Base-by-base conservation (phyloP, 768 basidiomycete genomes). In the Cystoderma amianthinum region DNA sequence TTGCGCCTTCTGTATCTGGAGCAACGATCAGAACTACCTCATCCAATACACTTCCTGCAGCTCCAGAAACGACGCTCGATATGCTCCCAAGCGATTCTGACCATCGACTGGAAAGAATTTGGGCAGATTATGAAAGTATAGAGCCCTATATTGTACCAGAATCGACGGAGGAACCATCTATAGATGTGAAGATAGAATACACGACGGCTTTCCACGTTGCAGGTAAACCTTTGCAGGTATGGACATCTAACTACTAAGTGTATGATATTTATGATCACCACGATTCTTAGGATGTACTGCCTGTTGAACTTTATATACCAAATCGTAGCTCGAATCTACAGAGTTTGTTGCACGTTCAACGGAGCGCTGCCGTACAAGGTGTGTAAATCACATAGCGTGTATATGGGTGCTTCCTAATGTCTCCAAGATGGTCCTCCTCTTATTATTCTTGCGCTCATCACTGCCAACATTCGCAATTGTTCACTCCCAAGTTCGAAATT, bases 401-500 rank as follows among this genome's bases (percentile, higher is more conserved):
- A 21, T 16, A n/a, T n/a, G 25, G 4, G 5, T 16, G 12, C 20
- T 17, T 5, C 30, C 15, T 17, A 22, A 23, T 10, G 6, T 32
- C 36, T 24, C 41, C 46, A 35, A 92, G 90, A 96, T 59, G 92
- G 93, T 0, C 86, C 92, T 2, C 86, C 93, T 1, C 67, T 97
- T 16, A 79, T 98, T 39, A 77, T 98, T 21, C 75, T 97, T 16
- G 84, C 92, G 0, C 69, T 97, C 4, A 71, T 96, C 19, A 86
- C 86, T 18, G 81, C 93, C 12, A 94, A 94, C 51, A 76, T 97
- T 17, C 78, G 96, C 24, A 94, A 92, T 50, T 95, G 89, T 52
- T 64, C 71, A 7, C 70, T 91, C 0, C 90, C 95, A 0, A 85
- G 85, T 18, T 93, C 91, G 15, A 91, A 91, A 60, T 64, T 94